A percentile compares a stretch with the other conserved stretches of the same genome.
Conservation (phyloP, 148 eudicot genomes). For the Diospyros lotus region DNA sequence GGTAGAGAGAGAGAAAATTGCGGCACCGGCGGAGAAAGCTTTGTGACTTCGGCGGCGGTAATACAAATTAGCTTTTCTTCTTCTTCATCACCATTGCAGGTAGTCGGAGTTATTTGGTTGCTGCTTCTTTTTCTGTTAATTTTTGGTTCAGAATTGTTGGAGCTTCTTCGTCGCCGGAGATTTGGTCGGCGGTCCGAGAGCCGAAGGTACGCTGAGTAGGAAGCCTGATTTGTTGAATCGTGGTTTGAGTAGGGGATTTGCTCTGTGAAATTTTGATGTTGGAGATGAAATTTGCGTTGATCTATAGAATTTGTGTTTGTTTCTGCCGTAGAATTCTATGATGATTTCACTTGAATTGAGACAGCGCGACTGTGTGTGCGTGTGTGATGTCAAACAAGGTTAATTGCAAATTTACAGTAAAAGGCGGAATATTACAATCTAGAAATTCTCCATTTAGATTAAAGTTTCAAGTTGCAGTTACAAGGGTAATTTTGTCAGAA, state of each 20-base stretch:
- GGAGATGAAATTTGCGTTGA: background rate
- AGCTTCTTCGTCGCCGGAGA: background rate
- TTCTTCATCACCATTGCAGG: slow-evolving; percentile 1
- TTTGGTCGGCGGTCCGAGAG: background rate
- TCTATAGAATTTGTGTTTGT: background rate
- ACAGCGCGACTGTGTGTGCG: background rate
- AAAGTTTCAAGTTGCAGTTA: no score
- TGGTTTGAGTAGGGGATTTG: background rate
- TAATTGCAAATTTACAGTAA: background rate
- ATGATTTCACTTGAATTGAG: background rate
- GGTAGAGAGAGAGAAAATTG: slow-evolving; percentile 17
- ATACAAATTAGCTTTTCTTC: background rate
- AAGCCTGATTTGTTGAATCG: slow-evolving; percentile 4
- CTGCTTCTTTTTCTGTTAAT: background rate
- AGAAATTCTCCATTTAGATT: background rate
- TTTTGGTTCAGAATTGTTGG: background rate
- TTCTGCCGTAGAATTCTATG: background rate
- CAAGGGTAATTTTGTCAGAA: no score
- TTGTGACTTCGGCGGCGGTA: background rate
- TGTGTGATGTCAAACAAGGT: background rate
- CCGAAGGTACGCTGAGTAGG: slow-evolving; percentile 8
- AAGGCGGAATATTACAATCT: background rate
- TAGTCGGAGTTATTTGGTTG: background rate
- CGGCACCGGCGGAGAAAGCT: slow-evolving; percentile 14
- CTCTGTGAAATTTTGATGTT: background rate